Conservation (phyloP, 2,329 filamentous ascomycete species). For the Phoma sp. region DNA sequence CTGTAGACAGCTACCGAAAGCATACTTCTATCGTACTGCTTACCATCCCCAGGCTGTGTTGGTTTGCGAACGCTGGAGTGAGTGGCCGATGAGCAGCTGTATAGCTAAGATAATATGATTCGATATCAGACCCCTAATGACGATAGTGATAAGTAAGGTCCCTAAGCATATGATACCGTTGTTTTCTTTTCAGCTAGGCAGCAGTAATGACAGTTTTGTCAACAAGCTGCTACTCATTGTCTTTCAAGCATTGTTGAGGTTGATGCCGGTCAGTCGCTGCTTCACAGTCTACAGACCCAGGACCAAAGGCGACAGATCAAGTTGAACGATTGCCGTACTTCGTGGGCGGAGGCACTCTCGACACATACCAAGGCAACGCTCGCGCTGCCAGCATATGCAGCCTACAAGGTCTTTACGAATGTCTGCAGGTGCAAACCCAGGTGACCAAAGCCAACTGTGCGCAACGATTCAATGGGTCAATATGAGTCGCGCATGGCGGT, state of each 20-base stretch:
- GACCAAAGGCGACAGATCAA: neutral
- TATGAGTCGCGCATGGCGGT: neutral
- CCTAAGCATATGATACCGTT: too few species aligned
- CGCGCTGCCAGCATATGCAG: constrained; percentile 1
- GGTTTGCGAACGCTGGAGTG: neutral
- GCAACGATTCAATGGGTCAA: neutral
- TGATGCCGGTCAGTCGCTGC: neutral
- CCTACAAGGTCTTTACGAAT: neutral
- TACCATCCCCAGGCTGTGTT: neutral
- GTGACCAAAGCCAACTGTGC: neutral
- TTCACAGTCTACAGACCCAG: neutral
- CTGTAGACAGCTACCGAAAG: neutral
- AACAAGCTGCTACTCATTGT: neutral
- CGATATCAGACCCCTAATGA: too few species aligned
- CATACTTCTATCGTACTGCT: neutral
- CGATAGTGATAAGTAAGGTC: too few species aligned
- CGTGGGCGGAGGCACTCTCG: neutral
- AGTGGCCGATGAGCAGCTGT: neutral
- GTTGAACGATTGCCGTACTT: too few species aligned
- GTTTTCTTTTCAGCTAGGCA: too few species aligned
- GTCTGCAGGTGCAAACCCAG: neutral
- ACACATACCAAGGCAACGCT: neutral
- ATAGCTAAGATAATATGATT: neutral
- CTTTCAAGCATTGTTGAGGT: neutral
- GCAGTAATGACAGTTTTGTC: neutral